Evolutionary conservation across 1,139 yeast genomes (phyloP).

Genomic region (Blastobotrys buckinghamii): DNA sequence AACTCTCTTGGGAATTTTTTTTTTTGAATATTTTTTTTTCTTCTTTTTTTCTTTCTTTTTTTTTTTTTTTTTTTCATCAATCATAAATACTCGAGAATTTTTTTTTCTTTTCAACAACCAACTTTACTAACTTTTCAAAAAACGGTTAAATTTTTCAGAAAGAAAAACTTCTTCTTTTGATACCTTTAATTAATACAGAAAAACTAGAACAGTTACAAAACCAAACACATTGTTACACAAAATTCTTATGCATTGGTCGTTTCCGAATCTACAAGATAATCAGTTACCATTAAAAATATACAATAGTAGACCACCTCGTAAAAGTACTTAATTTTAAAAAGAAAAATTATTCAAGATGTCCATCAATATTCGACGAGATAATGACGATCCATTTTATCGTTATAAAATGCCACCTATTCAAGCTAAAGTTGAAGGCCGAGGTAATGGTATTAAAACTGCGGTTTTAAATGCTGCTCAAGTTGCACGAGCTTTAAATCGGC

Average conservation of each 20-base stretch:
- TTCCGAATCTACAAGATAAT: conserved; percentile 9
- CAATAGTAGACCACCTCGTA: conserved; percentile 8
- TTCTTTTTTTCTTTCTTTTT: too few species aligned
- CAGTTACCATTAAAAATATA: neutral
- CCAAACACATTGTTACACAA: neutral
- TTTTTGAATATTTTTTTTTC: too few species aligned
- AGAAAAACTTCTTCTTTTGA: too few species aligned
- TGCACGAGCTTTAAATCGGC: conserved; percentile 91
- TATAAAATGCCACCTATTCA: conserved; percentile 98
- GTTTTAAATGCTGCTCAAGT: conserved; percentile 87
- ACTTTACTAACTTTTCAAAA: too few species aligned
- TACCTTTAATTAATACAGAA: too few species aligned
- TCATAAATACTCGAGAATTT: too few species aligned
- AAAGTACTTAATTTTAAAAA: conserved; percentile 2
- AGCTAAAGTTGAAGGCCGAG: conserved; percentile 97
- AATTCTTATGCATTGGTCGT: conserved; percentile 23
- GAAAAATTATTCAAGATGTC: conserved; percentile 32
- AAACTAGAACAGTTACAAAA: too few species aligned
- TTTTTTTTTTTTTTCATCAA: too few species aligned
- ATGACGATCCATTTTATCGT: conserved; percentile 97
- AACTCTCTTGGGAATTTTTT: too few species aligned
- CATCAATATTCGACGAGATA: conserved; percentile 93
- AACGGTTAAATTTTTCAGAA: too few species aligned
- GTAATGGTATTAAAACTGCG: conserved; percentile 98
- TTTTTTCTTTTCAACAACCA: too few species aligned